These are phyloP conservation scores for Umbelopsis ramanniana DNA, from an alignment of 192 early-diverging fungal genomes.

Conservation along the genomic window DNA sequence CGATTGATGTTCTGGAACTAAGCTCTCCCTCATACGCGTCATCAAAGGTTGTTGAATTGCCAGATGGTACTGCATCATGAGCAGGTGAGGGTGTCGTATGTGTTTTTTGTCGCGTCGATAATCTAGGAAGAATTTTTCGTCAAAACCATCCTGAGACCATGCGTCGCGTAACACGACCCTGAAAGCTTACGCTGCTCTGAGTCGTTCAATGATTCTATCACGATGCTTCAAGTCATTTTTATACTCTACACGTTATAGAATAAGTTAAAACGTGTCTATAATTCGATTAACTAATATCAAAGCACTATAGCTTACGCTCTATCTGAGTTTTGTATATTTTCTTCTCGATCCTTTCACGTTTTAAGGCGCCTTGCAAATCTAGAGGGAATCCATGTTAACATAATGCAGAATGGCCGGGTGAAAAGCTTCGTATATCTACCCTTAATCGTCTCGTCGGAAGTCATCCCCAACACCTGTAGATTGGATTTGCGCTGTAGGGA, in stretches of 20 bases:
- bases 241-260: neutral
- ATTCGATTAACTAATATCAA: too few relatives aligned
- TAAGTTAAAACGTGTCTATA: neutral
- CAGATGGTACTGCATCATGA: neutral
- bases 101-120: neutral
- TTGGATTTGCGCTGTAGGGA: neutral
- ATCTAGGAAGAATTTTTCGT: neutral
- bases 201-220: constrained; percentile 7
- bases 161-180: neutral
- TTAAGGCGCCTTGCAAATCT: constrained; percentile 2
- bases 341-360: neutral
- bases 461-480: neutral
- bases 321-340: constrained; percentile 1
- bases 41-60: neutral
- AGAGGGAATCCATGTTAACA: neutral
- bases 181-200: constrained; percentile 1
- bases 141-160: neutral
- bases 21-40: neutral
- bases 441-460: neutral
- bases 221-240: neutral
- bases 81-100: neutral
- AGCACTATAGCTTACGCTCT: neutral
- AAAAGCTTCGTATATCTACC: neutral
- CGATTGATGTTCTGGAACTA: neutral
- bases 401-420: too few relatives aligned